These are phyloP conservation scores for Diphasiastrum complanatum DNA, from an alignment of 83 land plant species.

Conservation along the genomic window DNA sequence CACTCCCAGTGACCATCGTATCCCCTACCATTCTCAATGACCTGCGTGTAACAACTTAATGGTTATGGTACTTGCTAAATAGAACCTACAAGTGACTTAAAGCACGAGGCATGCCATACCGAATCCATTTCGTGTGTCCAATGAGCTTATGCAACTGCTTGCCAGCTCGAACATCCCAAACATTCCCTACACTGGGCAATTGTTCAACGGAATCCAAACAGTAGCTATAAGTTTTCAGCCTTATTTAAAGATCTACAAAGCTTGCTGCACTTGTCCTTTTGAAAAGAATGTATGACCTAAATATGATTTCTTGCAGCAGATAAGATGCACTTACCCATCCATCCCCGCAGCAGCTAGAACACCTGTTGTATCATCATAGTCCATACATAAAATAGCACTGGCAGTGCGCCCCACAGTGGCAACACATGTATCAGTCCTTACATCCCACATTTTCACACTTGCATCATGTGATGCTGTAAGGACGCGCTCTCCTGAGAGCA, in stretches of 20 bases:
- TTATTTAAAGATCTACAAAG: background rate
- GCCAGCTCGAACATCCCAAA: conserved; percentile 96
- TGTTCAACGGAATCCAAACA: background rate
- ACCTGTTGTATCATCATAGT: conserved; percentile 83
- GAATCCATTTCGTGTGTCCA: conserved; percentile 95
- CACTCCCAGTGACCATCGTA: conserved; percentile 89
- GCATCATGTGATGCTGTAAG: conserved; percentile 97
- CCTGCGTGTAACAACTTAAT: conserved; percentile 29
- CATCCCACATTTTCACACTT: conserved; percentile 98
- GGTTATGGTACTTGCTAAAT: background rate
- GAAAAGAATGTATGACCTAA: background rate
- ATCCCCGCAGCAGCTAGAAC: conserved; percentile 92
- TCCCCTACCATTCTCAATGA: conserved; percentile 90
- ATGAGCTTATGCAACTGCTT: conserved; percentile 75
- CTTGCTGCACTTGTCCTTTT: background rate
- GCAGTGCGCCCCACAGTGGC: conserved; percentile 86
- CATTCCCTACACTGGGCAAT: conserved; percentile 50
- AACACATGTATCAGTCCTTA: conserved; percentile 88
- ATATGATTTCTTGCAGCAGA: background rate
- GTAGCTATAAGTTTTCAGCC: background rate
- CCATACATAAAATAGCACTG: conserved; percentile 87
- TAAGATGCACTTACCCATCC: conserved; percentile 63
- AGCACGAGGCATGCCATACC: conserved; percentile 40
- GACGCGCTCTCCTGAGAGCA: conserved; percentile 90
- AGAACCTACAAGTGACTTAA: background rate